Percentiles rank a stretch among this genome's conserved stretches.
phyloP scores from a whole-genome alignment of 1,284 basidiomycete genomes.

The Trametes pubescens region DNA sequence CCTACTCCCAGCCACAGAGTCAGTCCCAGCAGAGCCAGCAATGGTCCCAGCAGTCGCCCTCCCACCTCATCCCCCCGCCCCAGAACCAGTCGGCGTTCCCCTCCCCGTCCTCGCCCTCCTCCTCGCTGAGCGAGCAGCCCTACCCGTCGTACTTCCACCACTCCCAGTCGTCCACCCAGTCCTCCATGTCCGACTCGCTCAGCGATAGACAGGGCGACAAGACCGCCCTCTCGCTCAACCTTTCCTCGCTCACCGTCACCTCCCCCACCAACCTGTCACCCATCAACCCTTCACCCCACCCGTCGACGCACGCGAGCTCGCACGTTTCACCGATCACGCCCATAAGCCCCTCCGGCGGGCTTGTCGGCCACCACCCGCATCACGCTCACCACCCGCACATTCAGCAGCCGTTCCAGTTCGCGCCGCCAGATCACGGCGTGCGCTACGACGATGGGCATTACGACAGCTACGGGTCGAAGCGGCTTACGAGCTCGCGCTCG shows the following conservation, averaged over 20 bases:
- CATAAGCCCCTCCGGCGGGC: constrained; percentile 57
- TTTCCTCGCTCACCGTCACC: constrained; percentile 67
- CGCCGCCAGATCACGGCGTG: constrained; percentile 44
- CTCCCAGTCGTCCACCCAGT: constrained; percentile 40
- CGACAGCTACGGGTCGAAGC: constrained; percentile 40
- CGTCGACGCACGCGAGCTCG: constrained; percentile 44
- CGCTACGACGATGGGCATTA: constrained; percentile 46
- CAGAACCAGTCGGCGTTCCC: constrained; percentile 46
- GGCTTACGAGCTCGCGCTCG: constrained; percentile 45
- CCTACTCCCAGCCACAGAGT: constrained; percentile 42
- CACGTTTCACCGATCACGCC: constrained; percentile 64
- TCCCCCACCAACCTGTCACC: constrained; percentile 71
- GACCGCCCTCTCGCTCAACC: constrained; percentile 66
- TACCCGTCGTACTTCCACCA: constrained; percentile 42
- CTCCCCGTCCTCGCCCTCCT: constrained; percentile 47
- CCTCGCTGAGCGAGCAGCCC: constrained; percentile 43
- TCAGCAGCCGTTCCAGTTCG: constrained; percentile 54
- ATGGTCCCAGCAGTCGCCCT: constrained; percentile 40
- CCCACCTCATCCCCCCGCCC: constrained; percentile 44
- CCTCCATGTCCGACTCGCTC: constrained; percentile 35
- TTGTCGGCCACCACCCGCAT: constrained; percentile 41
- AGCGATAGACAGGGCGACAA: constrained; percentile 42
- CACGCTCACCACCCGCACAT: constrained; percentile 42
- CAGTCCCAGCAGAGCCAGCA: constrained; percentile 36
- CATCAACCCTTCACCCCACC: constrained; percentile 56